A percentile compares a stretch with the other conserved stretches of the same genome.
phyloP scores from a whole-genome alignment of 169 alveolate species.

The Neospora caninum region DNA sequence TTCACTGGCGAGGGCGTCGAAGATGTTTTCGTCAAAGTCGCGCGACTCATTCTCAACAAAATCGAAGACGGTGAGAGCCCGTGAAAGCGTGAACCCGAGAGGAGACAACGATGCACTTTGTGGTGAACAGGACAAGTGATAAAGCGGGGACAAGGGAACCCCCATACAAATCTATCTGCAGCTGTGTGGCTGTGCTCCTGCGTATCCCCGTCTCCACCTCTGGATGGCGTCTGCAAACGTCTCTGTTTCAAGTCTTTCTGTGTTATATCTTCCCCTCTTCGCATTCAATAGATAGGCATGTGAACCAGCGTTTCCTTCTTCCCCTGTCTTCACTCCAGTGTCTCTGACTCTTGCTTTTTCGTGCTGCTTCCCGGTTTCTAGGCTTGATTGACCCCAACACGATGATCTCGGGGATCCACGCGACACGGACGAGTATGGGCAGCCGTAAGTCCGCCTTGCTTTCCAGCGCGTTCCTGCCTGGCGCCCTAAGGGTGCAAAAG shows the following conservation, averaged over 20 bases:
- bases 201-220: no score
- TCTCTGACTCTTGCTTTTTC: neutral
- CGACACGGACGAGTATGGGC: slow-evolving; percentile 24
- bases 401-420: slow-evolving; percentile 44
- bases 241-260: neutral
- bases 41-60: slow-evolving; percentile 83
- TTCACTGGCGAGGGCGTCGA: slow-evolving; percentile 91
- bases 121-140: neutral
- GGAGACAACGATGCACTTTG: neutral
- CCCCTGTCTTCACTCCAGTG: neutral
- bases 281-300: no score
- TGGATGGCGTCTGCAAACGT: no score
- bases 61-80: slow-evolving; percentile 80
- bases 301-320: no score
- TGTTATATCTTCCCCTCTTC: neutral
- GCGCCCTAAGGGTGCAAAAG: no score
- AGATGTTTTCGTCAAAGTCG: slow-evolving; percentile 80
- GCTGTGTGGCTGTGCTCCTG: no score
- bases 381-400: slow-evolving; percentile 52
- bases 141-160: neutral
- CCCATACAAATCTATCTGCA: neutral
- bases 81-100: no score
- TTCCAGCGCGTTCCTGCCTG: no score
- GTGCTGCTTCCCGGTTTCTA: neutral
- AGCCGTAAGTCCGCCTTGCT: no score